Conservation (phyloP, 306 rosid genomes). For the Cotoneaster glaucophyllus region DNA sequence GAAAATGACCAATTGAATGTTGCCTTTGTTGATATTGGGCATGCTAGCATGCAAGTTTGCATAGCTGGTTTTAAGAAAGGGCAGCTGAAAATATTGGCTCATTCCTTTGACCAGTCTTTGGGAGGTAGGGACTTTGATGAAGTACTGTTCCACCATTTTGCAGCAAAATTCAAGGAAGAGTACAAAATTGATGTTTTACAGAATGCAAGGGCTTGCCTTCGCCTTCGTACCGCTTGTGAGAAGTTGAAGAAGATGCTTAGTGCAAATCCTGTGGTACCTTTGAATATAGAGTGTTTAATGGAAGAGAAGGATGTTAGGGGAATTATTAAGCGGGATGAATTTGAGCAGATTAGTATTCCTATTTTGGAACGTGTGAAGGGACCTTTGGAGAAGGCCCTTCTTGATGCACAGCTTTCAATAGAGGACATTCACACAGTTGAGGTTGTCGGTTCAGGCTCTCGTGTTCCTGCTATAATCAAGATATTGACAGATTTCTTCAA, state of each 20-base stretch:
- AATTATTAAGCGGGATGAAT: slow-evolving; percentile 83
- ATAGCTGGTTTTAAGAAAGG: slow-evolving; percentile 91
- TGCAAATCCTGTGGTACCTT: slow-evolving; percentile 88
- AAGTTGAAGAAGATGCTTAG: slow-evolving; percentile 92
- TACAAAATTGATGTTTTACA: slow-evolving; percentile 77
- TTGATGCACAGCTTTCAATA: slow-evolving; percentile 67
- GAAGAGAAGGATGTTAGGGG: slow-evolving; percentile 91
- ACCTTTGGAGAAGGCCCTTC: slow-evolving; percentile 86
- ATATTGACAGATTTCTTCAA: slow-evolving; percentile 79
- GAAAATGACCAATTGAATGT: slow-evolving; percentile 77
- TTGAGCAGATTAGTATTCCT: slow-evolving; percentile 73
- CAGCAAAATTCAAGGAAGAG: slow-evolving; percentile 65
- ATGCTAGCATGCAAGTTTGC: slow-evolving; percentile 95
- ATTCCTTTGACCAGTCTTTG: slow-evolving; percentile 71
- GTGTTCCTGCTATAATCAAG: slow-evolving; percentile 73
- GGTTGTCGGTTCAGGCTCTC: slow-evolving; percentile 96
- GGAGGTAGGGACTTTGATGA: slow-evolving; percentile 98
- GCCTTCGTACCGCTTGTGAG: slow-evolving; percentile 84
- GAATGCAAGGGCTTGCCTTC: slow-evolving; percentile 79
- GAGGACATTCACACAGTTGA: slow-evolving; percentile 74
- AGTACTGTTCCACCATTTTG: slow-evolving; percentile 72
- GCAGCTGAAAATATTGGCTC: slow-evolving; percentile 77
- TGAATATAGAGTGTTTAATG: slow-evolving; percentile 91
- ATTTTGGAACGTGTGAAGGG: slow-evolving; percentile 81
- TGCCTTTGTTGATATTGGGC: slow-evolving; percentile 91